Evolutionary conservation across 2,329 filamentous ascomycete species (phyloP), one percentile per base, ranked within the genome.

Genomic region (Alternaria gaisen): DNA sequence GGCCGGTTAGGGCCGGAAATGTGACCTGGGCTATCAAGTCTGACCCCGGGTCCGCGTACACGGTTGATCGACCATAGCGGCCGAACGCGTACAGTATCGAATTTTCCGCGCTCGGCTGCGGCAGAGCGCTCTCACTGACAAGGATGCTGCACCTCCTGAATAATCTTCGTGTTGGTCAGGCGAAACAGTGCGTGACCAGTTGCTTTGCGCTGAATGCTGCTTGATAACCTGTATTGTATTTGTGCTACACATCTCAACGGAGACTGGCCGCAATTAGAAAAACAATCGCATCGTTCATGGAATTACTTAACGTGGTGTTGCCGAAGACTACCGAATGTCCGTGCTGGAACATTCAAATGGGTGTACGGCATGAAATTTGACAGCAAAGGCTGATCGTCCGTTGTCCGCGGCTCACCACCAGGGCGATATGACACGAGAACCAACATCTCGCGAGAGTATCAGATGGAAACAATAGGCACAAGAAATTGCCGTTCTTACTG

Each of bases 351-450:
- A 64, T 65, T 72, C 60, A 66, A 71, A 66, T 61, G 69, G 71
- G 71, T 60, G 67, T 67, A 76, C 71, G 56, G 66, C 72, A 72
- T 69, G 55, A 61, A 62, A 53, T 63, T 70, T 64, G 69, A 74
- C 64, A 68, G 63, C 65, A 66, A 65, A 52, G 72, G 68, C 70
- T 73, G 66, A 71, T 58, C 56, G 66, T 62, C 68, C 56, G 55
- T 61, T 54, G 60, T 63, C 60, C 61, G 60, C 46, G 62, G 65
- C 58, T 69, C 65, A 72, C 67, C 60, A 69, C 67, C 64, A 70
- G 68, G 67, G 69, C 66, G 64, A 72, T 65, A 73, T 73, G 71
- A 72, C 64, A 72, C 67, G 71, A 73, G 70, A 67, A 66, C 66
- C 66, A 73, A 68, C 64, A 56, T 74, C 64, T 67, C 58, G 71